phyloP scores from a whole-genome alignment of 306 rosid genomes.

The Rubus parviflorus region DNA sequence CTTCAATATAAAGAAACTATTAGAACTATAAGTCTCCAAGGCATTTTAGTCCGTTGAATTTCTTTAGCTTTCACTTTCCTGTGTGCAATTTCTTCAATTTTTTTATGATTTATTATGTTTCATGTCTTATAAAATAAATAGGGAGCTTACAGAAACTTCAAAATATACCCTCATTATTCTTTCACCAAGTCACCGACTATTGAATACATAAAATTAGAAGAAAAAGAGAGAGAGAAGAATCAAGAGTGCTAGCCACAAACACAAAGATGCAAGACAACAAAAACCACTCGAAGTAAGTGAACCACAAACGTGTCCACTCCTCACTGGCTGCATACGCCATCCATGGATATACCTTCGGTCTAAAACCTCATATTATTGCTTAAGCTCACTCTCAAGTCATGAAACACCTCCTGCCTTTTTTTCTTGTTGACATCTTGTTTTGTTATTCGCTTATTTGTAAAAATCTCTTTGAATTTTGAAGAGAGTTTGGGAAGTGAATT shows the following conservation, averaged over 20 bases:
- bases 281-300: not conserved
- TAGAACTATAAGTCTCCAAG: not conserved
- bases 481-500: not conserved
- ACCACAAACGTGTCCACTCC: not conserved
- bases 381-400: not conserved
- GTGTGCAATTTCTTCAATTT: too few species aligned
- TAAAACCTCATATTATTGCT: not conserved
- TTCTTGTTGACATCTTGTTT: slow-evolving; percentile 8
- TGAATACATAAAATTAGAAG: not conserved
- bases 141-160: not conserved
- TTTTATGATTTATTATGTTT: not conserved
- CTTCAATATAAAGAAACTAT: not conserved
- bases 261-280: not conserved
- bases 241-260: not conserved
- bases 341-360: not conserved
- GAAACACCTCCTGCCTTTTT: not conserved
- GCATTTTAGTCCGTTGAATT: not conserved
- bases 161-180: not conserved
- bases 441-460: not conserved
- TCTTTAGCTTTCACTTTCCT: not conserved
- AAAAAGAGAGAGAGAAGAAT: not conserved
- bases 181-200: not conserved
- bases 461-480: not conserved
- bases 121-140: not conserved
- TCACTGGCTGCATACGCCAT: not conserved